These are phyloP conservation scores for Penicillium angulare DNA, from an alignment of 495 filamentous ascomycete species.

Conservation along the genomic window DNA sequence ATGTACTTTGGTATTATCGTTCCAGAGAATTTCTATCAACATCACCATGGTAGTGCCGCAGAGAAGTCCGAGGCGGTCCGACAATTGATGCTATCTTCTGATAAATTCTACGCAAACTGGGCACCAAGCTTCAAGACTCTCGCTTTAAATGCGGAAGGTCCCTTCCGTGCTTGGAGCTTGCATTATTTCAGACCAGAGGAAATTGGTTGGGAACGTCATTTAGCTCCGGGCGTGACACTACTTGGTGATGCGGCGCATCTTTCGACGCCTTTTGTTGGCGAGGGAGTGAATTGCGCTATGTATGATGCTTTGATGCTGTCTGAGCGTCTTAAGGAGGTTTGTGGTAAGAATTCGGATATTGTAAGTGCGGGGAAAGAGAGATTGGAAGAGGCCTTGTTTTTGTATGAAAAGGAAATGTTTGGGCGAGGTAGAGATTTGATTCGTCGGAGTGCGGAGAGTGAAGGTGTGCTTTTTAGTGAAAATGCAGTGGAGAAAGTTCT, in stretches of 20 bases:
- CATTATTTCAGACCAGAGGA: constrained; percentile 5
- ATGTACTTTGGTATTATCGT: constrained; percentile 9
- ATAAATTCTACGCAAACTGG: constrained; percentile 11
- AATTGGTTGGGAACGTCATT: constrained; percentile 6
- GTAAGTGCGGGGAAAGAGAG: neutral
- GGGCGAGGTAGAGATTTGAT: neutral
- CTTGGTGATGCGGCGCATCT: constrained; percentile 61
- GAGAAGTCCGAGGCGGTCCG: neutral
- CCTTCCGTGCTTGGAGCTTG: constrained; percentile 20
- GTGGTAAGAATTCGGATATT: neutral
- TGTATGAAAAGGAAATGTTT: constrained; percentile 2
- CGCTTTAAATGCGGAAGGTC: constrained; percentile 10
- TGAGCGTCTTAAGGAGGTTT: no score
- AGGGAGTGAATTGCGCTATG: constrained; percentile 57
- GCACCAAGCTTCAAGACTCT: constrained; percentile 12
- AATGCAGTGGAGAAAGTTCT: neutral
- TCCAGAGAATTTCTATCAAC: constrained; percentile 9
- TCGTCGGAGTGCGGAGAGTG: constrained; percentile 1
- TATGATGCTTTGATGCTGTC: constrained; percentile 50
- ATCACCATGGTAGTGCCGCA: neutral
- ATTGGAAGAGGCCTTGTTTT: neutral
- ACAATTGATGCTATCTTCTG: constrained; percentile 7
- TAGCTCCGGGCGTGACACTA: constrained; percentile 37
- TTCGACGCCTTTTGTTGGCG: constrained; percentile 58
- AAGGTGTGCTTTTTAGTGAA: constrained; percentile 1